phyloP scores from a whole-genome alignment of 2,329 filamentous ascomycete species.

The Penicillium sp. region DNA sequence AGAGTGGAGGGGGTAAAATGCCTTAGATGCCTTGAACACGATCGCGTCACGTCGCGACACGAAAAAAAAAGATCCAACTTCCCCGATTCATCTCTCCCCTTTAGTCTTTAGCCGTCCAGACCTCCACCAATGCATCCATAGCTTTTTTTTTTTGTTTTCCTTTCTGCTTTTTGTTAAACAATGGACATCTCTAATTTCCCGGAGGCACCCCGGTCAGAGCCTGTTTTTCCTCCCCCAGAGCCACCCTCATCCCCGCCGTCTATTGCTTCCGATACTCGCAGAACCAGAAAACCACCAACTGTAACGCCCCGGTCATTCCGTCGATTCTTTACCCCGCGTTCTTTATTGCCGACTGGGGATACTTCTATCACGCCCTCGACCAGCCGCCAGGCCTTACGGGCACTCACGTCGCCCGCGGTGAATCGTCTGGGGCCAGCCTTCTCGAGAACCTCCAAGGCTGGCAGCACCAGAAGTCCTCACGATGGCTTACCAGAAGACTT shows the following conservation, averaged over 20 bases:
- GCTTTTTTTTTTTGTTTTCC: slow-evolving; percentile 4
- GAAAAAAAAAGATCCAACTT: slow-evolving; percentile 20
- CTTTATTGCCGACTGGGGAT: slow-evolving; percentile 37
- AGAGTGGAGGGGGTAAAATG: neutral
- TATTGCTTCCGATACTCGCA: slow-evolving; percentile 40
- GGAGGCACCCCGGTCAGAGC: slow-evolving; percentile 36
- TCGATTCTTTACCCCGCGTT: slow-evolving; percentile 51
- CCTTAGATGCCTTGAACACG: slow-evolving; percentile 18
- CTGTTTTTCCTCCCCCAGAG: slow-evolving; percentile 32
- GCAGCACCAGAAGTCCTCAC: slow-evolving; percentile 26
- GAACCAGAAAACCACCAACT: slow-evolving; percentile 46
- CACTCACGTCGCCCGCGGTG: slow-evolving; percentile 44
- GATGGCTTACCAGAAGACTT: slow-evolving; percentile 30
- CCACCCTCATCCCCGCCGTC: slow-evolving; percentile 45
- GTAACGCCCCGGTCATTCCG: slow-evolving; percentile 53
- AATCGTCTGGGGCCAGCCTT: slow-evolving; percentile 45
- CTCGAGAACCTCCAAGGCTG: slow-evolving; percentile 37
- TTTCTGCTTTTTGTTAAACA: slow-evolving; percentile 15
- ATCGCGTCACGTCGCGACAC: slow-evolving; percentile 29
- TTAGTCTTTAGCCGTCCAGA: slow-evolving; percentile 15
- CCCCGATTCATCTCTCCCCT: slow-evolving; percentile 23
- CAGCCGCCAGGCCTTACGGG: slow-evolving; percentile 45
- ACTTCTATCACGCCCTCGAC: slow-evolving; percentile 38
- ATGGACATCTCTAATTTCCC: slow-evolving; percentile 36
- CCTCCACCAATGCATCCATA: slow-evolving; percentile 13